A percentile compares a stretch with the other conserved stretches of the same genome.
These are phyloP conservation scores for Gossypioides kirkii DNA, from an alignment of 345 rosid species.

Conservation along the genomic window DNA sequence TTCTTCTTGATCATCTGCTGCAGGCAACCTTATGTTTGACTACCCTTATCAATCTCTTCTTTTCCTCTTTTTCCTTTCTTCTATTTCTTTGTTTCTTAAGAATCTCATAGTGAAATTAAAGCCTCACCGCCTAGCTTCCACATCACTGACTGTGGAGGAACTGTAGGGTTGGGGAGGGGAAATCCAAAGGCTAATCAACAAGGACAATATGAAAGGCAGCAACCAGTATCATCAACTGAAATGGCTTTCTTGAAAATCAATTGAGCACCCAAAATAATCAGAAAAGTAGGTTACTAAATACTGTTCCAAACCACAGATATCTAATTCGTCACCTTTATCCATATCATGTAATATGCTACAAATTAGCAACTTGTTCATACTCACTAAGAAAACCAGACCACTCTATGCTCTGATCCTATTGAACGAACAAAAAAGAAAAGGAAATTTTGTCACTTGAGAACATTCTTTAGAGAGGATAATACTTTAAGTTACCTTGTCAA, in stretches of 20 bases:
- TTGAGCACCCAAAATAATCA: background rate
- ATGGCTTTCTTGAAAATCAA: background rate
- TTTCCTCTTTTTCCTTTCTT: background rate
- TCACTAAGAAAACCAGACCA: background rate
- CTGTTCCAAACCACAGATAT: background rate
- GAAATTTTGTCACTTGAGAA: background rate
- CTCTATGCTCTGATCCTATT: background rate
- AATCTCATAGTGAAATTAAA: background rate
- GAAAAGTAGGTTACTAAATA: background rate
- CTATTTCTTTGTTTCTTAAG: background rate
- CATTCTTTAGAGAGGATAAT: background rate
- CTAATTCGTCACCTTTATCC: background rate
- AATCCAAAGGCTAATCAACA: background rate
- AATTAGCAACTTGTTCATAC: background rate
- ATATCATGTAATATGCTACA: background rate
- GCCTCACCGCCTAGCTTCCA: background rate
- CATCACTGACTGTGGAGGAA: background rate
- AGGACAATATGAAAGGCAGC: background rate
- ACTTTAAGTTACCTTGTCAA: constrained; percentile 59
- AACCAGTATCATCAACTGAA: background rate
- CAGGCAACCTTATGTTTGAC: too few relatives aligned
- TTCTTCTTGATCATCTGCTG: background rate
- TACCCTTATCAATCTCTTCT: background rate
- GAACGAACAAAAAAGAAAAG: background rate
- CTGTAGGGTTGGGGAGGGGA: background rate